Percentiles rank a stretch among this genome's conserved stretches.
Evolutionary conservation across 179 eudicot genomes (phyloP).

Genomic region (Dionaea muscipula): DNA sequence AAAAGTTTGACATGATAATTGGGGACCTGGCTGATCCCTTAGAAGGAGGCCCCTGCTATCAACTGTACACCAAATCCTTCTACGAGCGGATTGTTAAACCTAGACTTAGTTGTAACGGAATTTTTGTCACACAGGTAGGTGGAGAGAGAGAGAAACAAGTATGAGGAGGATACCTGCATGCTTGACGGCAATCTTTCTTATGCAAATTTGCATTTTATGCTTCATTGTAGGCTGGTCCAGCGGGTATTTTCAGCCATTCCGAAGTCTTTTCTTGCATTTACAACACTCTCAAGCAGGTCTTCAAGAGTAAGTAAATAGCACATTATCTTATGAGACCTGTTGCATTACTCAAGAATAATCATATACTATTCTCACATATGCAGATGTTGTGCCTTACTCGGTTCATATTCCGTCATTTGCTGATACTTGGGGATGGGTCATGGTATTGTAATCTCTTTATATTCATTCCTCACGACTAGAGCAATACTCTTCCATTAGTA

Average conservation of each 20-base stretch:
- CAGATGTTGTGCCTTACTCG: constrained; percentile 95
- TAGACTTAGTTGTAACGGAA: constrained; percentile 52
- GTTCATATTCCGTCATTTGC: constrained; percentile 94
- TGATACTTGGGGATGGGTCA: constrained; percentile 96
- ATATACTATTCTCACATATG: constrained; percentile 6
- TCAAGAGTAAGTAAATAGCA: constrained; percentile 46
- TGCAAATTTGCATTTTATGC: neutral
- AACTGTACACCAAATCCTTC: constrained; percentile 73
- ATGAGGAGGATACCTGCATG: neutral
- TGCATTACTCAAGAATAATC: neutral
- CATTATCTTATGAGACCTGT: neutral
- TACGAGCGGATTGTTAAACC: constrained; percentile 67
- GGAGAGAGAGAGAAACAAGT: neutral
- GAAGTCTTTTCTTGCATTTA: constrained; percentile 83
- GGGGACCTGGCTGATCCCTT: constrained; percentile 86
- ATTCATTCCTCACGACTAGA: neutral
- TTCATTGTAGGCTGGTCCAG: constrained; percentile 74
- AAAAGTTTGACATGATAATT: constrained; percentile 55
- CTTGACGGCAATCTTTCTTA: neutral
- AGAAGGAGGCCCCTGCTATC: constrained; percentile 83
- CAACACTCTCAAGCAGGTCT: constrained; percentile 82
- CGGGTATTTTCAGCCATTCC: constrained; percentile 83
- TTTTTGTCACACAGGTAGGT: constrained; percentile 77
- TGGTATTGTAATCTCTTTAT: constrained; percentile 31
- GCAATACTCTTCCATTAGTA: neutral